These are phyloP conservation scores for Colletotrichum sp. DNA, from an alignment of 2,329 filamentous ascomycete genomes.

Conservation along the genomic window DNA sequence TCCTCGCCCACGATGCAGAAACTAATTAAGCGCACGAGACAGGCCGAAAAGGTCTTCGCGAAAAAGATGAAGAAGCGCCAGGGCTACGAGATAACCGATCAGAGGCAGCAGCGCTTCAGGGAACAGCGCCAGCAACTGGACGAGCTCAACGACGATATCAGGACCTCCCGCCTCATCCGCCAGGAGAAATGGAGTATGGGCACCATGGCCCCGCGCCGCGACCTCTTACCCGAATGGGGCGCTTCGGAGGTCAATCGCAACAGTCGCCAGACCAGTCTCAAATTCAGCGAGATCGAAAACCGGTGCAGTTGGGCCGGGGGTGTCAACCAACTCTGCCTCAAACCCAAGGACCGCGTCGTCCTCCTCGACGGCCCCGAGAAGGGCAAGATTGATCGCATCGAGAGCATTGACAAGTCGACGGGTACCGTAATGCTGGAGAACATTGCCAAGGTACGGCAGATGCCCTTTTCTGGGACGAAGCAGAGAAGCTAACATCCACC, in stretches of 20 bases:
- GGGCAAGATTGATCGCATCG: conserved; percentile 82
- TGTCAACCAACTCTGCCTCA: conserved; percentile 64
- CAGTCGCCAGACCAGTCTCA: conserved; percentile 37
- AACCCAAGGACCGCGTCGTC: conserved; percentile 79
- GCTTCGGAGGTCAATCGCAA: conserved; percentile 36
- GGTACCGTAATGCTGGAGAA: conserved; percentile 68
- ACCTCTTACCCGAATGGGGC: conserved; percentile 71
- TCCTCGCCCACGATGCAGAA: conserved; percentile 65
- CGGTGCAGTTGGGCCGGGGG: conserved; percentile 63
- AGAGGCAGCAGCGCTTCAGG: conserved; percentile 32
- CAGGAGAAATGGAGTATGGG: conserved; percentile 82
- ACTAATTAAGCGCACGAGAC: conserved; percentile 68
- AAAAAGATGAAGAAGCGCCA: conserved; percentile 50
- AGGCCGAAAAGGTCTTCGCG: conserved; percentile 69
- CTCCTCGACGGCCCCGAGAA: conserved; percentile 78
- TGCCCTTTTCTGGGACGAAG: background rate
- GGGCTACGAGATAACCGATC: conserved; percentile 31
- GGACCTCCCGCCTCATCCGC: conserved; percentile 52
- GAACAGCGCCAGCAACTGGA: conserved; percentile 41
- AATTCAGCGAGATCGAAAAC: conserved; percentile 40
- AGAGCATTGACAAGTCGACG: conserved; percentile 54
- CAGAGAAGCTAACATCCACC: background rate
- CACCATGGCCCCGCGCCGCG: conserved; percentile 76
- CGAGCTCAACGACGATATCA: conserved; percentile 30
- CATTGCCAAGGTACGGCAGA: conserved; percentile 64